These are phyloP conservation scores for Periconia macrospinosa DNA, from an alignment of 2,329 filamentous ascomycete genomes.

Conservation along the genomic window DNA sequence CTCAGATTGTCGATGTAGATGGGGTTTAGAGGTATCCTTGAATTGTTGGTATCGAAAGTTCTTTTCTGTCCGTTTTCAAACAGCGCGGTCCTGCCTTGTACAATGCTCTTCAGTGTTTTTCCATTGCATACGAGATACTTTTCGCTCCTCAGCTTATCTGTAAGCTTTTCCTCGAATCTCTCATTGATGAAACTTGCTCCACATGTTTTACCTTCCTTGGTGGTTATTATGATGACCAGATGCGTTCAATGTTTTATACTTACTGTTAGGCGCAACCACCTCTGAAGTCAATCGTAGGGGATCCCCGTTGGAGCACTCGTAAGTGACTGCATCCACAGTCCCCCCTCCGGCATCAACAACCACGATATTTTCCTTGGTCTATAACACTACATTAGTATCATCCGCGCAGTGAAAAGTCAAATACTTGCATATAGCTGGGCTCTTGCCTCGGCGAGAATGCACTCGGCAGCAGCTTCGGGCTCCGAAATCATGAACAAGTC, in stretches of 20 bases:
- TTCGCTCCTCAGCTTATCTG: conserved; percentile 19
- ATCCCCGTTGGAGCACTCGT: conserved; percentile 5
- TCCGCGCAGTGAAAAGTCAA: background rate
- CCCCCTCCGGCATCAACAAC: conserved; percentile 21
- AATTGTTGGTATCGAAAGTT: conserved; percentile 1
- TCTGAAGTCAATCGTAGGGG: conserved; percentile 13
- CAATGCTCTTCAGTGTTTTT: conserved; percentile 17
- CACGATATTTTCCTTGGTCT: conserved; percentile 13
- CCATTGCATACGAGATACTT: conserved; percentile 15
- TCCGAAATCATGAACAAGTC: conserved; percentile 22
- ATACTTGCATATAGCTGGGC: conserved; percentile 13
- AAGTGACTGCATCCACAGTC: conserved; percentile 20
- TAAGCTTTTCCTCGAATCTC: conserved; percentile 21
- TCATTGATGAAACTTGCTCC: conserved; percentile 38
- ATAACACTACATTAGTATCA: background rate
- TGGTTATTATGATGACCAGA: background rate
- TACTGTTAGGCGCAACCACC: conserved; percentile 15
- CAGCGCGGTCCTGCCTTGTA: conserved; percentile 1
- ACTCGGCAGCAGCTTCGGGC: conserved; percentile 22
- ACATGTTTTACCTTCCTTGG: conserved; percentile 22
- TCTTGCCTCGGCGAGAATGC: conserved; percentile 13
- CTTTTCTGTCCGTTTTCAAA: conserved; percentile 14
- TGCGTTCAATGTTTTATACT: background rate
- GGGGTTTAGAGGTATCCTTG: background rate
- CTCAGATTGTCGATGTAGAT: conserved; percentile 10